Base-by-base conservation (phyloP, 352 stramenopile species). In the Hyaloperonospora brassicae region DNA sequence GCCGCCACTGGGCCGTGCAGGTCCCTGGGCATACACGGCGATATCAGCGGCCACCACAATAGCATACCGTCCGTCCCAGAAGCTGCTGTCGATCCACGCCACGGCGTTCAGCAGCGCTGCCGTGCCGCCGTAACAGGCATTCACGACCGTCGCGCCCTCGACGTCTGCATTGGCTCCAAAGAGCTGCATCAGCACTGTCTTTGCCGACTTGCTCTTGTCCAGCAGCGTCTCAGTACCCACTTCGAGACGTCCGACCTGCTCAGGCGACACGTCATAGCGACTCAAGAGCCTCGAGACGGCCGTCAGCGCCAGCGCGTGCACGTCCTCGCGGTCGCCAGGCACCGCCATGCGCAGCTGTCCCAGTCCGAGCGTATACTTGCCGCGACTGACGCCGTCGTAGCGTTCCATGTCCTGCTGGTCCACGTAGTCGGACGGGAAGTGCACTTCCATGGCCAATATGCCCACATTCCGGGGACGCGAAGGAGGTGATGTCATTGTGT, bases 111-210 rank as follows among this genome's bases (percentile, higher is more conserved):
- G 74, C 23, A 99, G 72, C 25, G 97, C 96, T 1, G 95, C 89
- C 1, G 96, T 99, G 38, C 93, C 95, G 25, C 97, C 97, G 67
- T 98, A 99, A 75, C 96, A 99, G 2, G 96, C 97, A 71, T 99
- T 99, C 48, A 98, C 72, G 44, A 91, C 85, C 0, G 93, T 98
- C 12, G 95, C 95, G 46, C 97, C 87, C 38, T 92, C 84, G 47
- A 85, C 59, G 36, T 80, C 68, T 17, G 60, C 60, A 59, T 87
- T 89, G 46, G 73, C 72, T 44, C 55, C 66, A 40, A 89, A 88
- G 10, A 89, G 65, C 45, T 80, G 66, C 76, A 87, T 88, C 44
- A 89, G 80, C 55, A 84, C 76, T 13, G 82, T 93, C 68, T 89
- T 88, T 46, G 75, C 84, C 34, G 79, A 90, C 70, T 87, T 93